These are phyloP conservation scores for Phytopythium kandeliae DNA, from an alignment of 352 stramenopile genomes.

Conservation along the genomic window DNA sequence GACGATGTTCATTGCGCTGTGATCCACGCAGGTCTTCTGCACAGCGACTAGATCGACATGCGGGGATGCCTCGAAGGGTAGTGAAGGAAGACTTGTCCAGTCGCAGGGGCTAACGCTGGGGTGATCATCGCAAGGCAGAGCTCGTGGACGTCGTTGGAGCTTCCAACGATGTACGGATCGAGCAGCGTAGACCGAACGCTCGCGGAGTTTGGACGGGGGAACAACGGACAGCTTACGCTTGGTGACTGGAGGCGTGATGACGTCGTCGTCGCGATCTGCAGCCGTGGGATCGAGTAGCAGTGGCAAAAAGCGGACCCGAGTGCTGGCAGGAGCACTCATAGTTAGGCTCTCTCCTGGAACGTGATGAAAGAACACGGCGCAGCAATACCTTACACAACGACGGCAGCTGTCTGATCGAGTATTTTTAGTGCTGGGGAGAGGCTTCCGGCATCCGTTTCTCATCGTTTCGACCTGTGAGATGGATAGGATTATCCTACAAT, in stretches of 20 bases:
- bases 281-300: neutral
- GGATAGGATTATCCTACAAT: too few relatives aligned
- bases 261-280: neutral
- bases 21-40: neutral
- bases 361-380: neutral
- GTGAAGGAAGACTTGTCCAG: neutral
- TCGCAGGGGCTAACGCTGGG: neutral
- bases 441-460: too few relatives aligned
- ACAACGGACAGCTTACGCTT: neutral
- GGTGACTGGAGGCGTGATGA: neutral
- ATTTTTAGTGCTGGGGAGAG: too few relatives aligned
- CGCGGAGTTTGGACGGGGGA: neutral
- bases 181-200: neutral
- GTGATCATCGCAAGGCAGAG: neutral
- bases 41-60: neutral
- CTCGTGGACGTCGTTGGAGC: neutral
- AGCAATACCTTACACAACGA: neutral
- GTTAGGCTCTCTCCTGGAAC: neutral
- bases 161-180: neutral
- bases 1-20: neutral
- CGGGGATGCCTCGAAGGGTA: neutral
- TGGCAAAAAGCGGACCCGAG: neutral
- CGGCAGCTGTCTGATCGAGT: too few relatives aligned
- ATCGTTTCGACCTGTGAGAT: too few relatives aligned
- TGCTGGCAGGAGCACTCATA: neutral